Conservation (phyloP, 2,329 filamentous ascomycete genomes). For the Fusarium lateritium region DNA sequence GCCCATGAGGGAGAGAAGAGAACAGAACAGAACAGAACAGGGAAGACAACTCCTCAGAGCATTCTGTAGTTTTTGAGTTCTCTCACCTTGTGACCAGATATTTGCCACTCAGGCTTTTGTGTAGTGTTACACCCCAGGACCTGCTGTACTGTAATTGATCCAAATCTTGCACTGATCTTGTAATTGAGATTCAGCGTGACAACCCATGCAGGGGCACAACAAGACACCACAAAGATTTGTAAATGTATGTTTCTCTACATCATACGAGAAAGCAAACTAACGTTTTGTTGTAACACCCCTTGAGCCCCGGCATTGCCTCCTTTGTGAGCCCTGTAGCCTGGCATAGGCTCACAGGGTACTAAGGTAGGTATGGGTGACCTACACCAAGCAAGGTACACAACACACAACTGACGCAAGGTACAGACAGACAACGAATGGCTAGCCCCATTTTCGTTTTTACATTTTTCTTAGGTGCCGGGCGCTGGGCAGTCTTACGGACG, state of each 20-base stretch:
- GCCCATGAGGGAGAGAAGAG: too few relatives aligned
- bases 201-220: slow-evolving; percentile 1
- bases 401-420: slow-evolving; percentile 4
- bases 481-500: not conserved
- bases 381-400: slow-evolving; percentile 1
- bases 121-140: not conserved
- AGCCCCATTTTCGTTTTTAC: slow-evolving; percentile 4
- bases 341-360: not conserved
- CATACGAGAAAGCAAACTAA: not conserved
- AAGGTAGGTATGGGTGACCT: not conserved
- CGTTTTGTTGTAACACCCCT: not conserved
- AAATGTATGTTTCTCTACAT: not conserved
- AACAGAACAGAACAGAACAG: too few relatives aligned
- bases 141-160: not conserved
- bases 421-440: not conserved
- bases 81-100: not conserved
- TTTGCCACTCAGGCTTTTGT: slow-evolving; percentile 1
- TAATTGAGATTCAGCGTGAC: slow-evolving; percentile 5
- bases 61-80: not conserved
- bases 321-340: slow-evolving; percentile 9
- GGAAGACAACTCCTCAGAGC: not conserved
- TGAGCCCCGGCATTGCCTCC: slow-evolving; percentile 11
- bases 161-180: not conserved
- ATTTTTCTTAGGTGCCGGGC: not conserved
- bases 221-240: not conserved